phyloP scores from a whole-genome alignment of 106 monocot species.

The Hemerocallis citrina region DNA sequence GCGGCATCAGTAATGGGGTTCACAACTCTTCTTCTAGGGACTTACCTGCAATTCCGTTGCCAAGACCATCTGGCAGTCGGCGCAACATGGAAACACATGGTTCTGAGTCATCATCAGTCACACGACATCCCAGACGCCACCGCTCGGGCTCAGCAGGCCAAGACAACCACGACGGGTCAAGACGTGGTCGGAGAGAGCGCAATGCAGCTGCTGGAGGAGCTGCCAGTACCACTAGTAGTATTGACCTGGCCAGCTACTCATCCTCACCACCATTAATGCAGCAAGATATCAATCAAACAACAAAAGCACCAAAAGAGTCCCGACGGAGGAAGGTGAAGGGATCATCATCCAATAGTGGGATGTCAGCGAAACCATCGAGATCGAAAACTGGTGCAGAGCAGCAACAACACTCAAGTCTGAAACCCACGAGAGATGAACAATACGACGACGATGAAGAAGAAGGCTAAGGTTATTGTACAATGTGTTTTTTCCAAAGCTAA shows the following conservation, averaged over 20 bases:
- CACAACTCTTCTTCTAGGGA: neutral
- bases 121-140: neutral
- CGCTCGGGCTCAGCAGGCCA: neutral
- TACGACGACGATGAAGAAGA: too few relatives aligned
- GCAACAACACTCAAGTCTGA: too few relatives aligned
- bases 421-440: too few relatives aligned
- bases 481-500: too few relatives aligned
- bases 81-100: neutral
- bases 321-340: neutral
- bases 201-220: neutral
- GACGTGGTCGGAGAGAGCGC: neutral
- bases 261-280: neutral
- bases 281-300: too few relatives aligned
- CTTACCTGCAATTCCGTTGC: neutral
- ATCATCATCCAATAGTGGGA: too few relatives aligned
- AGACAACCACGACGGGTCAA: neutral
- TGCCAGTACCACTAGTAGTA: too few relatives aligned
- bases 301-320: neutral
- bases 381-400: too few relatives aligned
- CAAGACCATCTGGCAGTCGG: conserved; percentile 5
- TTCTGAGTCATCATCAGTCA: neutral
- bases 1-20: neutral
- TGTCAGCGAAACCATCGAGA: too few relatives aligned
- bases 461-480: too few relatives aligned
- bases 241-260: neutral